Percentiles rank a stretch among this genome's conserved stretches.
Evolutionary conservation across 2,329 filamentous ascomycete species (phyloP).

Genomic region (Ambrosiella cleistominuta): DNA sequence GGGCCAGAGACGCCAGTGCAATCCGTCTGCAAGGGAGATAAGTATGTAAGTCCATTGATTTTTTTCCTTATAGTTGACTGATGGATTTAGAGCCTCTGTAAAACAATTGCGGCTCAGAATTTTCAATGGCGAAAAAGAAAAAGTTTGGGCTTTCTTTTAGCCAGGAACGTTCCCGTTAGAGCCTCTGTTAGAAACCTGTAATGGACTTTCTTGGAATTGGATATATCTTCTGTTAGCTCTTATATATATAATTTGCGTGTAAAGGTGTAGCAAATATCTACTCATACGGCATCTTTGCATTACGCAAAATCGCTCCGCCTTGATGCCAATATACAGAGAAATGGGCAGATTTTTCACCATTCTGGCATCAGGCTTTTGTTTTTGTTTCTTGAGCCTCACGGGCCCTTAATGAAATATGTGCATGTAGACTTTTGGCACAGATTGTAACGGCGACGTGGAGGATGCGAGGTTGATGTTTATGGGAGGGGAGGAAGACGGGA

Average conservation of each 20-base stretch:
- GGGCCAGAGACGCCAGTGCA: not conserved
- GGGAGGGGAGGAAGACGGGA: not conserved
- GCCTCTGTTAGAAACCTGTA: not conserved
- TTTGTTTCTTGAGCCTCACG: not conserved
- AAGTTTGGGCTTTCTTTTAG: not conserved
- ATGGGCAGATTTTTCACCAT: not conserved
- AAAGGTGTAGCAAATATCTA: no score
- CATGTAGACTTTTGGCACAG: not conserved
- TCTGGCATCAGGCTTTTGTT: not conserved
- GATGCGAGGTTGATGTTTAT: not conserved
- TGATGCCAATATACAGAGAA: not conserved
- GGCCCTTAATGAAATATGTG: not conserved
- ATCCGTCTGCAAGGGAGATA: not conserved
- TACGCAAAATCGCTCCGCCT: not conserved
- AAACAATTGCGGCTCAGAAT: not conserved
- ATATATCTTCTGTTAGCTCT: no score
- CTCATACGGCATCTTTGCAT: not conserved
- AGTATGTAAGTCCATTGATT: not conserved
- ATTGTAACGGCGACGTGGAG: not conserved
- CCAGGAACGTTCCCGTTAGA: not conserved
- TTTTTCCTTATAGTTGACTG: not conserved
- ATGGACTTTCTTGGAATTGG: no score
- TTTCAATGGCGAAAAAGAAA: not conserved
- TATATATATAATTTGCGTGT: no score
- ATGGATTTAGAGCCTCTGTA: not conserved